Percentiles rank a stretch among this genome's conserved stretches.
Evolutionary conservation across 495 filamentous ascomycete species (phyloP).

Genomic region (Cercophora newfieldiana): DNA sequence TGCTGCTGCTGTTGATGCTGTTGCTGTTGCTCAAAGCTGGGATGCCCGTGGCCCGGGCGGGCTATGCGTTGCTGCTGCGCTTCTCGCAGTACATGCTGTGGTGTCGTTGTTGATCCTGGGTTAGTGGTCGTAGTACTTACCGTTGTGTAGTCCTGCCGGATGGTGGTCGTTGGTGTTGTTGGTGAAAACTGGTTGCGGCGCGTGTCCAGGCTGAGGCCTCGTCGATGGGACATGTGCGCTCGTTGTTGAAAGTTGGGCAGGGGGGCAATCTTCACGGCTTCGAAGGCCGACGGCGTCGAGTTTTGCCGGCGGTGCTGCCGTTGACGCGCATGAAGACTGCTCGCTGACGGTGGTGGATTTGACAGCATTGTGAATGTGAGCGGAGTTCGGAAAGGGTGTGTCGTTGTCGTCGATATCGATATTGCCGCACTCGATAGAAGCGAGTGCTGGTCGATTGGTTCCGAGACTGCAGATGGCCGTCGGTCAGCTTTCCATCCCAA

Average conservation of each 20-base stretch:
- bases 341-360: slow-evolving; percentile 52
- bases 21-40: slow-evolving; percentile 22
- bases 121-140: slow-evolving; percentile 63
- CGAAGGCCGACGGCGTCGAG: slow-evolving; percentile 77
- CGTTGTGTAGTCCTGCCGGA: slow-evolving; percentile 52
- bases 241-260: slow-evolving; percentile 56
- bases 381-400: slow-evolving; percentile 55
- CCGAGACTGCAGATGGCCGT: slow-evolving; percentile 51
- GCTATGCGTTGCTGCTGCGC: slow-evolving; percentile 70
- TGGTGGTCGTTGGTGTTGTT: slow-evolving; percentile 39
- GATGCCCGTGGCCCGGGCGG: slow-evolving; percentile 58
- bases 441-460: slow-evolving; percentile 48
- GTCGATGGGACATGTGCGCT: slow-evolving; percentile 59
- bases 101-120: slow-evolving; percentile 55
- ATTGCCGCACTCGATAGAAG: slow-evolving; percentile 36
- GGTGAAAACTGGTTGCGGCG: slow-evolving; percentile 51
- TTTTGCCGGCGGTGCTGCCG: slow-evolving; percentile 83
- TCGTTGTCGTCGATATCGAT: slow-evolving; percentile 46
- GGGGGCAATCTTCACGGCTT: slow-evolving; percentile 62
- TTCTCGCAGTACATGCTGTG: slow-evolving; percentile 67
- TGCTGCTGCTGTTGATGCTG: slow-evolving; percentile 31
- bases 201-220: slow-evolving; percentile 79
- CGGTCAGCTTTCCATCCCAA: slow-evolving; percentile 17
- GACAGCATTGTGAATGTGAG: slow-evolving; percentile 74
- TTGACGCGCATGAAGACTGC: slow-evolving; percentile 66